Base-by-base conservation (phyloP, 1,284 basidiomycete species). In the Lignosus rhinocerotis region DNA sequence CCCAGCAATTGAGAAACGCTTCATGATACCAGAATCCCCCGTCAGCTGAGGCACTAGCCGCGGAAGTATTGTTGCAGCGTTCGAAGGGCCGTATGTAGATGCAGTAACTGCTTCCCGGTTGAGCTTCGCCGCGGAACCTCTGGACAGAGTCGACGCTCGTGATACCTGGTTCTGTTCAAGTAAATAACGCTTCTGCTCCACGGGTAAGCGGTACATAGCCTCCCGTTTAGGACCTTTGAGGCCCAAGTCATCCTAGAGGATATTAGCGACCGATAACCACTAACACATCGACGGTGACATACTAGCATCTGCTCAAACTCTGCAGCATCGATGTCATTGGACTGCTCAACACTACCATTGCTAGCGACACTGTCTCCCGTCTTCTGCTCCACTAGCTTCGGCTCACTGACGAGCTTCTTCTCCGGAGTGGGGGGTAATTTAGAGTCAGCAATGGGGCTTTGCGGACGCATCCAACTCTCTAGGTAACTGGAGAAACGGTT, bases 1-100 rank as follows among this genome's bases (percentile, higher is more conserved):
- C 17, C 83, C 83, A 6, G 82, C 74, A 1, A 91, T 79, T 2
- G 92, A 93, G 61, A 94, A 84, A 19, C 92, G 82, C 60, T 85
- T 88, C 70, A 90, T 85, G 56, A 92, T 73, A 14, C 85, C 78
- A 7, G 77, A 75, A 61, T 87, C 85, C 7, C 88, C 88, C 19
- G 87, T 89, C 8, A 88, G 71, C 64, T 88, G 90, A 36, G 85
- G 89, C 49, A 84, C 81, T 9, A 85, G 79, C 48, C 78, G 83
- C 49, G 83, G 86, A 9, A 88, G 70, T 10, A 87, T 65, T 5
- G 78, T 75, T 7, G 78, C 74, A 5, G 81, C 81, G 56, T 79
- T 84, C 7, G 86, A 78, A 7, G 85, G 83, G 1, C 88, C 85
- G 69, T 86, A 84, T 1, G 86, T 86, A 1, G 75, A 71, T 9